Base-by-base conservation (phyloP, 805 yeast genomes). In the Lachancea sp. region DNA sequence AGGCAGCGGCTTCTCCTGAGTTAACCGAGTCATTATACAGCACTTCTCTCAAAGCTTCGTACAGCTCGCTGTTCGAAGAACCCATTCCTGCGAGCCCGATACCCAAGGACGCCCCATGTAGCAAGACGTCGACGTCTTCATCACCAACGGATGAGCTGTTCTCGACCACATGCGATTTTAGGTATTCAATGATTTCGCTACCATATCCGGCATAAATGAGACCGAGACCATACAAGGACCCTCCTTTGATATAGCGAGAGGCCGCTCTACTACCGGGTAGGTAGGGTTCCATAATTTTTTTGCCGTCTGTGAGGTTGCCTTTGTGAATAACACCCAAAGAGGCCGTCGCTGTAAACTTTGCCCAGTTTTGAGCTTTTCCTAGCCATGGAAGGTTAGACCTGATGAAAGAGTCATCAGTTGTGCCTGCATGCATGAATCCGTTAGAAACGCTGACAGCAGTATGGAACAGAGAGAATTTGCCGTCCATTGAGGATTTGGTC, bases 81-180 rank as follows among this genome's bases (percentile, higher is more conserved):
- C 91, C 96, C 97, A 93, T 89, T 27, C 95, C 97, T 6, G 99
- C 96, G 39, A 91, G 87, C 70, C 97, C 98, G 41, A 84, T 74
- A 59, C 99, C 99, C 42, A 93, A 76, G 53, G 93, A 84, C 7
- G 97, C 98, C 64, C 99, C 99, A 61, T 93, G 98, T 49, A 89
- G 74, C 55, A 89, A 75, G 33, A 89, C 88, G 59, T 90, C 97
- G 19, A 79, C 72, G 53, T 82, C 88, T 46, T 75, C 78, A 45
- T 74, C 75, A 35, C 84, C 84, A 19, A 86, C 85, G 15, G 60
- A 60, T 27, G 73, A 65, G 18, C 73, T 68, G 34, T 82, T 81
- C 46, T 81, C 86, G 46, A 79, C 81, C 45, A 89, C 71, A 51
- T 82, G 82, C 54, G 74, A 72, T 62, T 86, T 80, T 59, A 93